Percentiles rank a stretch among this genome's conserved stretches.
phyloP scores from a whole-genome alignment of 495 filamentous ascomycete genomes.

The Rhypophila decipiens region DNA sequence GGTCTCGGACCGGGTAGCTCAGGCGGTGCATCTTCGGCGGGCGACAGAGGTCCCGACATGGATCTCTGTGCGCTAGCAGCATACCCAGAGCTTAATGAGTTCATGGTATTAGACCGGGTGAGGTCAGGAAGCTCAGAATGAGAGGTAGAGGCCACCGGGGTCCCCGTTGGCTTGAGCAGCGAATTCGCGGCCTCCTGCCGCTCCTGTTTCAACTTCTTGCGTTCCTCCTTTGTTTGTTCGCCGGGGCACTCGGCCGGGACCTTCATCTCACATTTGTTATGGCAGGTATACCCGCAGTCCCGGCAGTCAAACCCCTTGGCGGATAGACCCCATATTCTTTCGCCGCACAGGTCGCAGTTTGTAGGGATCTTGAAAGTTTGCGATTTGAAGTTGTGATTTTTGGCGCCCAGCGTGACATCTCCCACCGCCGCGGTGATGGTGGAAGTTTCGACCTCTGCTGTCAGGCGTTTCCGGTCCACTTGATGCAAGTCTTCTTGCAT shows the following conservation, averaged over 20 bases:
- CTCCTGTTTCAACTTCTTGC: conserved; percentile 81
- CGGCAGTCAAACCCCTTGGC: conserved; percentile 94
- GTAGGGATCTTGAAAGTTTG: conserved; percentile 98
- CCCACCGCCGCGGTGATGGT: conserved; percentile 83
- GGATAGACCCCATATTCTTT: conserved; percentile 91
- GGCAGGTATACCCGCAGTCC: conserved; percentile 95
- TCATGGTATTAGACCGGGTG: conserved; percentile 84
- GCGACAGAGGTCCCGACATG: conserved; percentile 52
- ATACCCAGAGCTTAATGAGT: conserved; percentile 83
- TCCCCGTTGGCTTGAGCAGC: conserved; percentile 35
- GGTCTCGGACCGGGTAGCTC: conserved; percentile 26
- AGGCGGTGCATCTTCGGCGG: conserved; percentile 35
- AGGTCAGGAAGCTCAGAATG: conserved; percentile 50
- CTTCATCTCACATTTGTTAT: conserved; percentile 98
- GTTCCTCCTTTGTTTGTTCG: conserved; percentile 86
- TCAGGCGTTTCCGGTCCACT: conserved; percentile 76
- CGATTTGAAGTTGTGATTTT: conserved; percentile 92
- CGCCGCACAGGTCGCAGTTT: conserved; percentile 93
- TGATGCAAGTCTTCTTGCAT: conserved; percentile 81
- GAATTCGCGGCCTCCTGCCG: conserved; percentile 73
- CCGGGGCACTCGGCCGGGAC: conserved; percentile 93
- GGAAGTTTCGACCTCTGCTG: conserved; percentile 84
- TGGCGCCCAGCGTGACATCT: conserved; percentile 83
- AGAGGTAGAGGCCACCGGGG: conserved; percentile 33
- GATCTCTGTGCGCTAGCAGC: conserved; percentile 72